Evolutionary conservation across 202 grass and related monocot species (phyloP).

Genomic region (Panicum virgatum): DNA sequence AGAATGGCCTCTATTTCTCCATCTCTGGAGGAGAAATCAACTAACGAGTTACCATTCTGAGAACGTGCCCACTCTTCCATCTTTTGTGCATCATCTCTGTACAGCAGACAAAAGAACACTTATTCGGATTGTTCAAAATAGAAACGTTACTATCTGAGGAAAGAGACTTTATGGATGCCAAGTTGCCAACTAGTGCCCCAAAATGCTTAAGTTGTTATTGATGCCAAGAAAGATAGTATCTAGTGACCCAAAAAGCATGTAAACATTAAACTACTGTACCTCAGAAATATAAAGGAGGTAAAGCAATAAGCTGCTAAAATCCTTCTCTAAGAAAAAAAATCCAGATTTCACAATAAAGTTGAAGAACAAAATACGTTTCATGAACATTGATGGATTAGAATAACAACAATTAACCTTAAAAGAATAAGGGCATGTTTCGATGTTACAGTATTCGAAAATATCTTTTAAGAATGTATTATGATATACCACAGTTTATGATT

Average conservation of each 20-base stretch:
- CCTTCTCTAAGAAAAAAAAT: conserved; percentile 14
- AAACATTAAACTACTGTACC: background rate
- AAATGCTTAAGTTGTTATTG: background rate
- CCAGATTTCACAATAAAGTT: background rate
- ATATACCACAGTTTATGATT: background rate
- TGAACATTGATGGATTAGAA: background rate
- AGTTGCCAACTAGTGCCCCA: conserved; percentile 25
- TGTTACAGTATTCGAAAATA: background rate
- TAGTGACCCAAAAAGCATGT: conserved; percentile 9
- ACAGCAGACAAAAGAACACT: conserved; percentile 34
- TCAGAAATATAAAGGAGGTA: conserved; percentile 14
- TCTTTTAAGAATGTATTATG: background rate
- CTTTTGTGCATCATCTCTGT: conserved; percentile 78
- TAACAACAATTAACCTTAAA: background rate
- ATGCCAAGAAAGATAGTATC: conserved; percentile 33
- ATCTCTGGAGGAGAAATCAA: conserved; percentile 82
- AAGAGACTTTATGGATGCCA: conserved; percentile 17
- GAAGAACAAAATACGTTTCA: background rate
- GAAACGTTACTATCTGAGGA: conserved; percentile 5
- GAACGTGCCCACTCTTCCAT: conserved; percentile 89
- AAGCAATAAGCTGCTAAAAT: background rate
- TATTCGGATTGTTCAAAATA: conserved; percentile 24
- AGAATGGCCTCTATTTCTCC: conserved; percentile 81
- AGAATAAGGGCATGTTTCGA: background rate
- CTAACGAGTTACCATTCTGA: conserved; percentile 73